Conservation (phyloP, 2,329 filamentous ascomycete genomes). For the Teratosphaeria destructans region DNA sequence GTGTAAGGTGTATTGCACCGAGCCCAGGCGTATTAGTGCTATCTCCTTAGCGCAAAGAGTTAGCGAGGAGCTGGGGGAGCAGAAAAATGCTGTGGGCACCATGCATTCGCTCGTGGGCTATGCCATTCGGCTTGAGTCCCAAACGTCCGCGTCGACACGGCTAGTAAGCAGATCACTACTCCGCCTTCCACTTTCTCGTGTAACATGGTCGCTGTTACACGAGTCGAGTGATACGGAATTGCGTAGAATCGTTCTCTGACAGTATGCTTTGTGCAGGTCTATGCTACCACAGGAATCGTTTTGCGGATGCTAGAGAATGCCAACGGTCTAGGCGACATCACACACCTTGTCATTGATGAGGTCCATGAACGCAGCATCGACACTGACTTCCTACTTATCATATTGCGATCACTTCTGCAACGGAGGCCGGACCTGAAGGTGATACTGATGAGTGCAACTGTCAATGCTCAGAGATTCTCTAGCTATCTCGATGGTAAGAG, state of each 20-base stretch:
- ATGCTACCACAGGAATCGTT: constrained; percentile 84
- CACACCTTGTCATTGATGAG: constrained; percentile 92
- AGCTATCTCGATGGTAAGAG: constrained; percentile 59
- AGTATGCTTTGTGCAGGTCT: constrained; percentile 28
- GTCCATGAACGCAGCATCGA: constrained; percentile 95
- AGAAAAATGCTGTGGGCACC: constrained; percentile 70
- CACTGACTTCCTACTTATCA: constrained; percentile 89
- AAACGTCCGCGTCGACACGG: constrained; percentile 68
- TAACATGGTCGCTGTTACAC: not conserved
- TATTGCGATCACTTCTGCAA: constrained; percentile 71
- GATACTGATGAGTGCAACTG: constrained; percentile 93
- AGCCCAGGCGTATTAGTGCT: constrained; percentile 89
- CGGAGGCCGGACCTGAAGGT: constrained; percentile 78
- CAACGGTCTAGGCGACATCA: constrained; percentile 77
- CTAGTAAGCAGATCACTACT: constrained; percentile 43
- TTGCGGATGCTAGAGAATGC: constrained; percentile 92
- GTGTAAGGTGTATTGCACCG: constrained; percentile 92
- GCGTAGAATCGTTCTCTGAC: not conserved
- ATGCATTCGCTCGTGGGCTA: constrained; percentile 79
- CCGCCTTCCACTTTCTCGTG: not conserved
- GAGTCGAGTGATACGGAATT: not conserved
- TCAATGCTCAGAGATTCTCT: constrained; percentile 86
- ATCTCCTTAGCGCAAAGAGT: constrained; percentile 89
- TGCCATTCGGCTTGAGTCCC: constrained; percentile 85
- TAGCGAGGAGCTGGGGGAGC: constrained; percentile 87